Conservation (phyloP, 31 red algal species). For the Pterothamnion heteromorphum region DNA sequence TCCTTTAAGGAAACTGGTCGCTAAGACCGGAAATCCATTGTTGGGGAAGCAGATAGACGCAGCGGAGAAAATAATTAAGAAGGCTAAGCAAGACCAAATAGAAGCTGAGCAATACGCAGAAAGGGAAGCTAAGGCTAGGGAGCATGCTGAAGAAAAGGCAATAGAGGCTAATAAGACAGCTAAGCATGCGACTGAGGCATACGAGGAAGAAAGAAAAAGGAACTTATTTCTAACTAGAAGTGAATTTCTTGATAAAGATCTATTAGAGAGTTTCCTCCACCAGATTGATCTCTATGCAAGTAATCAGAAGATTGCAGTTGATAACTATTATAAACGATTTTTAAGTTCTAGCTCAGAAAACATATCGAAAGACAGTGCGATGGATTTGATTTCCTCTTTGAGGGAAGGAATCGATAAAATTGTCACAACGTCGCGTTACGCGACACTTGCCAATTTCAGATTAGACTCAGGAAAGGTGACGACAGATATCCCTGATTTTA, state of each 20-base stretch:
- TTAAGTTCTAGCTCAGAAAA: too few relatives aligned
- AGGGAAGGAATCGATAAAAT: too few relatives aligned
- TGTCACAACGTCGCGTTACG: too few relatives aligned
- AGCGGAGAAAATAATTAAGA: not conserved
- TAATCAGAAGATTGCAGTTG: too few relatives aligned
- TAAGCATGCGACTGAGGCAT: not conserved
- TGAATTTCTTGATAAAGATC: not conserved
- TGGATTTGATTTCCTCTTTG: too few relatives aligned
- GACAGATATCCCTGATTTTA: too few relatives aligned
- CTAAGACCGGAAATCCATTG: not conserved
- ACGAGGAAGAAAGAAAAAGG: not conserved
- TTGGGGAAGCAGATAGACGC: not conserved
- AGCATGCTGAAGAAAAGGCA: not conserved
- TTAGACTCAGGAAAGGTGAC: too few relatives aligned
- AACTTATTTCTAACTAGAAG: not conserved
- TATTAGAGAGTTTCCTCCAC: not conserved
- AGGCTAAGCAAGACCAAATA: not conserved
- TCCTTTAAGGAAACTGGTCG: not conserved
- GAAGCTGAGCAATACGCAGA: not conserved
- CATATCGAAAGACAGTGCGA: too few relatives aligned
- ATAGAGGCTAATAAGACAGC: not conserved
- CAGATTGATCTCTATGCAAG: not conserved
- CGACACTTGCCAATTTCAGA: too few relatives aligned
- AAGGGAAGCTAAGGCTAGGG: not conserved
- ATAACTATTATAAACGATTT: too few relatives aligned